Percentiles rank a stretch among this genome's conserved stretches.
These are phyloP conservation scores for Botrytis elliptica DNA, from an alignment of 2,329 filamentous ascomycete species.

Conservation along the genomic window DNA sequence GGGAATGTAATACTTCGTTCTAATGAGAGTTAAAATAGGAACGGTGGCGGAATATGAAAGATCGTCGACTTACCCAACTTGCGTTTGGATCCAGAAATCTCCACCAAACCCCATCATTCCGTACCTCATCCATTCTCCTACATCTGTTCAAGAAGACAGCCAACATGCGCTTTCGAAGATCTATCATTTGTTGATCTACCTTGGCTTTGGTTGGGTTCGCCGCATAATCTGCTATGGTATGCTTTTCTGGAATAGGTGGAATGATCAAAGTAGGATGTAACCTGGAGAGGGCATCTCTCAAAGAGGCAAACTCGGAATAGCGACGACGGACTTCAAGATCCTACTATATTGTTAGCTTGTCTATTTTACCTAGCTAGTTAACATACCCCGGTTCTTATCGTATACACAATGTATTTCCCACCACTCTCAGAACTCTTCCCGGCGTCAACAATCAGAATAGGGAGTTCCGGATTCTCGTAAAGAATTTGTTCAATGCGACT, in stretches of 20 bases:
- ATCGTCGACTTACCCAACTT: slow-evolving; percentile 75
- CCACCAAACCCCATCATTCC: slow-evolving; percentile 95
- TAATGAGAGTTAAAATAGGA: slow-evolving; percentile 43
- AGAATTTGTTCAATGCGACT: slow-evolving; percentile 97
- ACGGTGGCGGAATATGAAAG: background rate
- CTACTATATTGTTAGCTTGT: slow-evolving; percentile 47
- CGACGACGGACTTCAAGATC: slow-evolving; percentile 91
- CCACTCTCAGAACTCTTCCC: slow-evolving; percentile 93
- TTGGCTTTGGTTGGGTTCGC: slow-evolving; percentile 97
- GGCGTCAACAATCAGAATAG: slow-evolving; percentile 89
- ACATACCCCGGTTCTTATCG: slow-evolving; percentile 84
- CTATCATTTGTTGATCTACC: slow-evolving; percentile 95
- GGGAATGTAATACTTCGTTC: slow-evolving; percentile 93
- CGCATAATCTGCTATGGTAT: slow-evolving; percentile 97
- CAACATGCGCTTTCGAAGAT: slow-evolving; percentile 94
- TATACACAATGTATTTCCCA: slow-evolving; percentile 94
- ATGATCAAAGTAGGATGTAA: slow-evolving; percentile 94
- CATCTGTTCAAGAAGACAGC: slow-evolving; percentile 94
- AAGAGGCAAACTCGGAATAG: slow-evolving; percentile 94
- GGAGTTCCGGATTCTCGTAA: slow-evolving; percentile 87
- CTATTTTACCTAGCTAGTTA: background rate
- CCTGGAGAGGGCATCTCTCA: slow-evolving; percentile 83
- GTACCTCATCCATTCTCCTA: slow-evolving; percentile 85
- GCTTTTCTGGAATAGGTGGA: slow-evolving; percentile 96
- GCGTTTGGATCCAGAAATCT: slow-evolving; percentile 96